These are phyloP conservation scores for Passalora sequoiae DNA, from an alignment of 2,329 filamentous ascomycete species.

Conservation along the genomic window DNA sequence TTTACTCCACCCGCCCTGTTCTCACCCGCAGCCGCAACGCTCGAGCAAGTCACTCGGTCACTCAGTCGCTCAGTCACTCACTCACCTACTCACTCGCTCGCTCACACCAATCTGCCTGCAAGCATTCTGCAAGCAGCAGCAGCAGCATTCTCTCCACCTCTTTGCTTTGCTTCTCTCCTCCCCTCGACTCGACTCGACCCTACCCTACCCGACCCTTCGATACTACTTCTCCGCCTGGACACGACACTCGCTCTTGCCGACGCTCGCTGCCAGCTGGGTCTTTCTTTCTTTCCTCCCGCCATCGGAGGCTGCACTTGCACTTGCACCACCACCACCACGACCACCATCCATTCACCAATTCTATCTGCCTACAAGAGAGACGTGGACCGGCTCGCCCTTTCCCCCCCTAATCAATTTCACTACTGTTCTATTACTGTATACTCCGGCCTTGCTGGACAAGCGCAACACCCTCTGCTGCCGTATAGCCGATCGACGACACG, in stretches of 20 bases:
- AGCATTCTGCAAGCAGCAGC: no score
- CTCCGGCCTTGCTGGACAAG: constrained; percentile 23
- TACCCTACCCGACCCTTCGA: no score
- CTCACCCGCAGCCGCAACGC: not conserved
- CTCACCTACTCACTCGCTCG: no score
- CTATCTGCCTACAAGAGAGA: not conserved
- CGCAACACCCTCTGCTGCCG: constrained; percentile 4
- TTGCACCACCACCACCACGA: not conserved
- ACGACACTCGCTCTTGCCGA: not conserved
- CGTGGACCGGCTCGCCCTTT: not conserved
- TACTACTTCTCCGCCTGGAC: no score
- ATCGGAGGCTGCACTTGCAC: not conserved
- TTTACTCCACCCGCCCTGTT: not conserved
- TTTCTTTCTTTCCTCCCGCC: constrained; percentile 8
- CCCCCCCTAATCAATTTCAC: constrained; percentile 7
- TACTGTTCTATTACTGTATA: constrained; percentile 8
- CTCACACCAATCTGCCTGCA: no score
- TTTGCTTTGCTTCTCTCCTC: no score
- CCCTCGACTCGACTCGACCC: no score
- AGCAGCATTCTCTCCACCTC: no score
- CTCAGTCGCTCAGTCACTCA: no score
- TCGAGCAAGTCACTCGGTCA: not conserved
- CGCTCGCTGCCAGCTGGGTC: constrained; percentile 9
- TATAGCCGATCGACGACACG: constrained; percentile 6
- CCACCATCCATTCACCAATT: not conserved